These are phyloP conservation scores for Tetrahymena thermophila DNA, from an alignment of 73 alveolate genomes.

Conservation along the genomic window DNA sequence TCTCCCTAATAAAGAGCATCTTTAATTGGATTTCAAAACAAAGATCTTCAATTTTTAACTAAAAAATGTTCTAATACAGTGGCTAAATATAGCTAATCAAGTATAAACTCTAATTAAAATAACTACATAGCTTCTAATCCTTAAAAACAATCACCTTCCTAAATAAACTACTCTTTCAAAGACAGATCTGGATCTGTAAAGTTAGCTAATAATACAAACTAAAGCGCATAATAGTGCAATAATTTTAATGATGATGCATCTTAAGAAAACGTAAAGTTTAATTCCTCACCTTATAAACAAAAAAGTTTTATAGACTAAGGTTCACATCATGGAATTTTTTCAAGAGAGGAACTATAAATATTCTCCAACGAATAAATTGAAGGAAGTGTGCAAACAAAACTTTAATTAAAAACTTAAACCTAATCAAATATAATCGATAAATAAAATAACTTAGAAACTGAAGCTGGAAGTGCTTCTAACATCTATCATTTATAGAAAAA, in stretches of 20 bases:
- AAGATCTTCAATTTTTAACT: not conserved
- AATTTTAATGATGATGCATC: not conserved
- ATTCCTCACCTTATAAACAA: not conserved
- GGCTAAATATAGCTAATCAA: not conserved
- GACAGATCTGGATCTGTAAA: not conserved
- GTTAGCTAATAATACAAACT: not conserved
- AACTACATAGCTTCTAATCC: not conserved
- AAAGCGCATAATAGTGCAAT: too few species aligned
- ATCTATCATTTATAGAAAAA: not conserved
- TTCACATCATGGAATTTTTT: not conserved
- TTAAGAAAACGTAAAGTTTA: not conserved
- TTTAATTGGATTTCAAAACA: not conserved
- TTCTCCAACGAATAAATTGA: not conserved
- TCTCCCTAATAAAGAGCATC: not conserved
- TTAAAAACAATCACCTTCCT: not conserved
- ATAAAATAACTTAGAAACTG: not conserved
- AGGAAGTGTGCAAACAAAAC: not conserved
- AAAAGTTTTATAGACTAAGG: not conserved
- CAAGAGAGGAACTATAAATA: not conserved
- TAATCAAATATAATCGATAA: not conserved
- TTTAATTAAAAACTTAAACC: not conserved
- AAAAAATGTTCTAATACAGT: not conserved
- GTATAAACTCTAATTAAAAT: not conserved
- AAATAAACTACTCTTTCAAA: not conserved
- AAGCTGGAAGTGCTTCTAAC: not conserved